Conservation (phyloP, 2,329 filamentous ascomycete species). For the Diaporthe vexans region DNA sequence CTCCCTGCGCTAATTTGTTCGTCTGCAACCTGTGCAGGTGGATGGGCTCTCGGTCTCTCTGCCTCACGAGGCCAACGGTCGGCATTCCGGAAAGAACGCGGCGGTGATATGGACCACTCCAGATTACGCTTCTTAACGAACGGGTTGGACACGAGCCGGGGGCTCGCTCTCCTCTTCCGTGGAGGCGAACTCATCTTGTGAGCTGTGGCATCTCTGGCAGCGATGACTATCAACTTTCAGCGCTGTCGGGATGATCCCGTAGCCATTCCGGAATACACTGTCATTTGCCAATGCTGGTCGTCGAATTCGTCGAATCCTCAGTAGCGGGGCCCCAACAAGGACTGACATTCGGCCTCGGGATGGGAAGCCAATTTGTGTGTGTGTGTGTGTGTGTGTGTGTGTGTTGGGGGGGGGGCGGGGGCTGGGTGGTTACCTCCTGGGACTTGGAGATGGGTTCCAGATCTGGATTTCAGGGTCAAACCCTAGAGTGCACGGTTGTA, state of each 20-base stretch:
- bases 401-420: too few species aligned
- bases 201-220: slow-evolving; percentile 39
- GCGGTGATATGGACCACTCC: slow-evolving; percentile 51
- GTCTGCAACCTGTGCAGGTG: neutral
- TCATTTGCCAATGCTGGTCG: neutral
- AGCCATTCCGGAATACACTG: neutral
- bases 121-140: slow-evolving; percentile 63
- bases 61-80: slow-evolving; percentile 40
- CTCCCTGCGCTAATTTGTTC: neutral
- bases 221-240: slow-evolving; percentile 48
- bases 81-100: slow-evolving; percentile 46
- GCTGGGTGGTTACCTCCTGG: neutral
- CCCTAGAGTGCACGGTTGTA: neutral
- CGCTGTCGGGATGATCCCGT: neutral
- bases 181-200: slow-evolving; percentile 23
- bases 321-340: neutral
- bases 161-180: slow-evolving; percentile 44
- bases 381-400: too few species aligned
- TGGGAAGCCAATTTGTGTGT: neutral
- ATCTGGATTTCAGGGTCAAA: neutral
- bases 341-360: neutral
- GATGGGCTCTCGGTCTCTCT: neutral
- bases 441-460: neutral
- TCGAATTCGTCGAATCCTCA: neutral
- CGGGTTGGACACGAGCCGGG: slow-evolving; percentile 58